These are phyloP conservation scores for Aspergillus sp. DNA, from an alignment of 2,329 filamentous ascomycete genomes.

Conservation along the genomic window DNA sequence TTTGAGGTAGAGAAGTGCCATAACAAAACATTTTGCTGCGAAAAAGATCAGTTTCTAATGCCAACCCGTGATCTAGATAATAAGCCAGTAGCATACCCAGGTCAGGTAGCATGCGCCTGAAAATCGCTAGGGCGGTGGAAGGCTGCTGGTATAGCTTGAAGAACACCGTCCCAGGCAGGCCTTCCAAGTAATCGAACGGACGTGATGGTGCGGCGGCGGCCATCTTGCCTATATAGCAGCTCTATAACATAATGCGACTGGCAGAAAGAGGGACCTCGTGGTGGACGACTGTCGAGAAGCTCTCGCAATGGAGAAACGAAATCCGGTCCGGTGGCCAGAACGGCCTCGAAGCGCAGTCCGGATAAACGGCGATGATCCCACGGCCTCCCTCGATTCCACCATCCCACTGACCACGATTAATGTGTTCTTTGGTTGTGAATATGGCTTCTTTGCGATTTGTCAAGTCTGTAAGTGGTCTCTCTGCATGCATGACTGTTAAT, in stretches of 20 bases:
- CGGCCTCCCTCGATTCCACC: constrained; percentile 3
- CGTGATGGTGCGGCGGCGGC: constrained; percentile 52
- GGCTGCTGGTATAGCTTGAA: constrained; percentile 91
- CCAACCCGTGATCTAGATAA: neutral
- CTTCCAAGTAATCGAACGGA: constrained; percentile 86
- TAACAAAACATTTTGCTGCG: constrained; percentile 87
- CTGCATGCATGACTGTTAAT: neutral
- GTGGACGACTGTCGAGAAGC: no score
- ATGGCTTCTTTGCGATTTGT: constrained; percentile 61
- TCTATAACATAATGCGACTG: constrained; percentile 20
- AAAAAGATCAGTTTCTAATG: constrained; percentile 5
- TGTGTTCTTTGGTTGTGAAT: constrained; percentile 4
- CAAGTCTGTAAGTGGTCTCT: constrained; percentile 50
- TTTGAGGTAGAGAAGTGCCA: constrained; percentile 89
- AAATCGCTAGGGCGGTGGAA: constrained; percentile 90
- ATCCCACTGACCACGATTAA: neutral
- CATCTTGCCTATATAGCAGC: constrained; percentile 40
- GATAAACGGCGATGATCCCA: constrained; percentile 15
- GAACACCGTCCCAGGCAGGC: constrained; percentile 83
- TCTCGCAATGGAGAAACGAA: constrained; percentile 6
- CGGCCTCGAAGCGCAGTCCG: constrained; percentile 24
- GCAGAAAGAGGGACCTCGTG: constrained; percentile 1
- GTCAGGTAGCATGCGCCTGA: constrained; percentile 92
- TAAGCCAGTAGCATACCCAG: constrained; percentile 55
- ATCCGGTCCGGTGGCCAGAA: constrained; percentile 21